A percentile compares a stretch with the other conserved stretches of the same genome.
phyloP scores from a whole-genome alignment of 1,284 basidiomycete species.

The Pseudozyma sp. region DNA sequence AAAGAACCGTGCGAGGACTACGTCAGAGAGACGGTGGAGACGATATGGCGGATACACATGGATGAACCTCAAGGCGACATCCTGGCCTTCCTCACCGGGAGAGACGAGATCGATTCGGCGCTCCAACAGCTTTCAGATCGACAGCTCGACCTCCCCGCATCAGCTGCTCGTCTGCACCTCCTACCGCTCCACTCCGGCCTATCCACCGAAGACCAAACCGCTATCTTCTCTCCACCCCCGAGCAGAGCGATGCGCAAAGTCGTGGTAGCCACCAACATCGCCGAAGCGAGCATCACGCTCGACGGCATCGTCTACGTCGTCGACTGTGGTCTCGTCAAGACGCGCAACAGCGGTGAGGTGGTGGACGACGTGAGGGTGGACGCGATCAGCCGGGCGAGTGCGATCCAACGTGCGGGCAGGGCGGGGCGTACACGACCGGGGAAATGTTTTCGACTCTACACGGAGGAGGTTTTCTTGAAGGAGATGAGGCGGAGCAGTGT shows the following conservation, averaged over 20 bases:
- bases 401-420: slow-evolving; percentile 69
- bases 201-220: slow-evolving; percentile 83
- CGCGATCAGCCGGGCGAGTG: slow-evolving; percentile 68
- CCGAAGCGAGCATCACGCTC: slow-evolving; percentile 96
- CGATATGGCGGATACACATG: slow-evolving; percentile 70
- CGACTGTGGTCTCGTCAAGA: slow-evolving; percentile 94
- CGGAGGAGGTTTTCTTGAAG: slow-evolving; percentile 74
- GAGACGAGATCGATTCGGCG: slow-evolving; percentile 76
- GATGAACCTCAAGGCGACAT: slow-evolving; percentile 73
- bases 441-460: slow-evolving; percentile 92
- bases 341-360: slow-evolving; percentile 68
- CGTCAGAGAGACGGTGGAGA: slow-evolving; percentile 67
- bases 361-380: slow-evolving; percentile 67
- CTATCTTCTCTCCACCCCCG: slow-evolving; percentile 82
- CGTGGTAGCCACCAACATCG: slow-evolving; percentile 93
- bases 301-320: slow-evolving; percentile 95
- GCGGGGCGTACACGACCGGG: slow-evolving; percentile 76
- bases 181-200: slow-evolving; percentile 90
- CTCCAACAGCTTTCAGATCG: slow-evolving; percentile 84
- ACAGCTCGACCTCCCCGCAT: slow-evolving; percentile 74
- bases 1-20: slow-evolving; percentile 67
- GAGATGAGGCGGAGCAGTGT: slow-evolving; percentile 78
- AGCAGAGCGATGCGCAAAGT: slow-evolving; percentile 82
- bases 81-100: slow-evolving; percentile 70
- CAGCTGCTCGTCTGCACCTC: slow-evolving; percentile 75